Evolutionary conservation across 2,329 filamentous ascomycete genomes (phyloP).

Genomic region (Hymenoscyphus occultus): DNA sequence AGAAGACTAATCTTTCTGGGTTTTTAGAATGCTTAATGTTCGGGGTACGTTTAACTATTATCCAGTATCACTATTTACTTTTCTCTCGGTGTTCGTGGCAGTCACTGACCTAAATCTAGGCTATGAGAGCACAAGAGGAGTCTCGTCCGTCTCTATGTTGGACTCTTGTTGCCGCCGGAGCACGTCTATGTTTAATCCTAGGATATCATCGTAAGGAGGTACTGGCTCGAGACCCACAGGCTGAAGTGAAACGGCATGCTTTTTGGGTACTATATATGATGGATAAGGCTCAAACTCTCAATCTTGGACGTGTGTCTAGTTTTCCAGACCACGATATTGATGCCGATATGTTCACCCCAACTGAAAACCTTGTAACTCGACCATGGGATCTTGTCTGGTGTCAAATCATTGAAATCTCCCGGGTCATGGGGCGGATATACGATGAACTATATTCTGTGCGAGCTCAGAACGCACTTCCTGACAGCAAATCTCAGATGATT

Average conservation of each 20-base stretch:
- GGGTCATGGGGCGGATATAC: conserved; percentile 20
- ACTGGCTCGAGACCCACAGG: conserved; percentile 16
- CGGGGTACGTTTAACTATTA: conserved; percentile 14
- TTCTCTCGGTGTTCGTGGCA: not conserved
- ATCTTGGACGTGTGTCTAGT: conserved; percentile 20
- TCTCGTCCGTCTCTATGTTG: conserved; percentile 20
- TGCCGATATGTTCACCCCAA: conserved; percentile 16
- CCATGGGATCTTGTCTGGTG: conserved; percentile 19
- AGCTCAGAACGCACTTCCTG: conserved; percentile 11
- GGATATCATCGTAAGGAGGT: conserved; percentile 21
- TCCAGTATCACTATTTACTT: not conserved
- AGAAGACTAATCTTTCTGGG: conserved; percentile 11
- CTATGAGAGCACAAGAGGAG: conserved; percentile 20
- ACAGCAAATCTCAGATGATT: conserved; percentile 13
- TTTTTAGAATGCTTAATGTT: conserved; percentile 21
- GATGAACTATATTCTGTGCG: conserved; percentile 19
- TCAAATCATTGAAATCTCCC: conserved; percentile 15
- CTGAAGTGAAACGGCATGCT: conserved; percentile 19
- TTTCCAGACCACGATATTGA: conserved; percentile 24
- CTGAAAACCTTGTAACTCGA: conserved; percentile 8
- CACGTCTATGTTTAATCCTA: conserved; percentile 20
- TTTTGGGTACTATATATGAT: conserved; percentile 26
- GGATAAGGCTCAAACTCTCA: conserved; percentile 21
- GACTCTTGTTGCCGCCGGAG: conserved; percentile 21
- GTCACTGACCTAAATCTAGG: conserved; percentile 6